Evolutionary conservation across 371 early-diverging fungal species (phyloP), one percentile per base, ranked within the genome.

Genomic region (Thermomucor indicae-seudaticae): DNA sequence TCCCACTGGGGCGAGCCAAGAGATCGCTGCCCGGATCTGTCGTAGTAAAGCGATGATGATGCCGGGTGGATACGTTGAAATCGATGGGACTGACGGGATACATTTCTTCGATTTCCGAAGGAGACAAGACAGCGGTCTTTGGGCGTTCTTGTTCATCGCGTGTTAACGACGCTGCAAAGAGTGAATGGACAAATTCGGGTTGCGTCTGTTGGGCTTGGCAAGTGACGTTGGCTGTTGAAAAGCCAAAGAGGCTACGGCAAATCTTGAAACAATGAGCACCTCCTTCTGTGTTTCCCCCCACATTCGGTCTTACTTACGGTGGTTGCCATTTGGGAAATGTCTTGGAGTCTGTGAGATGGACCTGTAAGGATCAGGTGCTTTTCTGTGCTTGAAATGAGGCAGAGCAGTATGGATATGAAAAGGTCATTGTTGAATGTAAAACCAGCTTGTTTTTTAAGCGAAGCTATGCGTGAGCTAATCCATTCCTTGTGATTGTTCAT

Each of bases 1-100:
- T 54, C 5, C 47, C 47, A 32, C 47, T 47, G 1, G 47, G 41
- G 19, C 39, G n/a, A 55, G 53, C 3, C 43, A 57, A 6, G 54
- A 49, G 17, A 31, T 43, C 49, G 4, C 31, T 47, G 16, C 29
- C 41, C 38, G 52, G 37, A 5, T 10, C 19, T 37, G 37, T n/a
- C n/a, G n/a, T n/a, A n/a, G n/a, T n/a, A n/a, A n/a, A n/a, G n/a
- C n/a, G n/a, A n/a, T n/a, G n/a, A n/a, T n/a, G 44, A 24, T 37
- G 35, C 27, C 37, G 42, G 7, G 51, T 17, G 24, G 51, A 29
- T 11, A 51, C 44, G 16, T 31, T 51, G 44, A 75, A 75, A 53
- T 75, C 75, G 2, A 75, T 53, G 16, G 75, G 75, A 58, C 67
- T 75, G 4, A 75, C 58, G 8, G 68, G 70, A n/a, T 63, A 47